Percentiles rank a stretch among this genome's conserved stretches.
phyloP scores from a whole-genome alignment of 1,139 yeast genomes.

The Suhomyces choctaworum region DNA sequence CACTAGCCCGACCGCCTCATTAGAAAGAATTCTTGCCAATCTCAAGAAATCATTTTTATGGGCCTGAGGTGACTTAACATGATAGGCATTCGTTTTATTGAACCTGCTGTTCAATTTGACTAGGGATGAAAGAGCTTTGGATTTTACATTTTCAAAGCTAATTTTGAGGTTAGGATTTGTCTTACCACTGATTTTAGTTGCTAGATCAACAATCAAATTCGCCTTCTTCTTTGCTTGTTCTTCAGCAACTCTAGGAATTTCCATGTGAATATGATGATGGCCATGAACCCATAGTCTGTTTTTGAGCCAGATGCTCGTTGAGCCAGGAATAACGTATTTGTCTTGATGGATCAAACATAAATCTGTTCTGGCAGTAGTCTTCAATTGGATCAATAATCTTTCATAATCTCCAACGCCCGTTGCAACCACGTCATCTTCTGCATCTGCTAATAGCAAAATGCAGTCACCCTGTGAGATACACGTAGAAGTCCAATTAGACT shows the following conservation, averaged over 20 bases:
- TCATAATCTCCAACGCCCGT: constrained; percentile 86
- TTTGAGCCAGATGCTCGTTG: constrained; percentile 82
- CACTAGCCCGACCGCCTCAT: constrained; percentile 91
- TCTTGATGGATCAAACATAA: constrained; percentile 83
- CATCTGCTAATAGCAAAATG: constrained; percentile 68
- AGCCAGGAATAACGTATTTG: constrained; percentile 77
- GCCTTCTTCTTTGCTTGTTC: constrained; percentile 17
- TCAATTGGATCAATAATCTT: constrained; percentile 66
- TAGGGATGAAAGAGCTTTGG: constrained; percentile 30
- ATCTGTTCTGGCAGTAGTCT: constrained; percentile 87
- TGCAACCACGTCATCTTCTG: constrained; percentile 58
- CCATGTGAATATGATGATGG: constrained; percentile 85
- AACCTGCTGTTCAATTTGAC: constrained; percentile 20
- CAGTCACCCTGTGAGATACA: constrained; percentile 97
- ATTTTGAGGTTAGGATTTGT: constrained; percentile 38
- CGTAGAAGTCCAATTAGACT: constrained; percentile 87
- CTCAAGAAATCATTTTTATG: constrained; percentile 89
- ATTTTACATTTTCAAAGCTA: constrained; percentile 35
- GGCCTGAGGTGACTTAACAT: constrained; percentile 45
- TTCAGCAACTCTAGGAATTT: constrained; percentile 25
- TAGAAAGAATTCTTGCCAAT: constrained; percentile 83
- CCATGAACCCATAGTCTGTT: constrained; percentile 87
- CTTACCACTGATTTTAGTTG: constrained; percentile 35
- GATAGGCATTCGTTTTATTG: constrained; percentile 29
- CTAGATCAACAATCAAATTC: constrained; percentile 38